Base-by-base conservation (phyloP, 768 basidiomycete species). In the Boletus subparvulus region DNA sequence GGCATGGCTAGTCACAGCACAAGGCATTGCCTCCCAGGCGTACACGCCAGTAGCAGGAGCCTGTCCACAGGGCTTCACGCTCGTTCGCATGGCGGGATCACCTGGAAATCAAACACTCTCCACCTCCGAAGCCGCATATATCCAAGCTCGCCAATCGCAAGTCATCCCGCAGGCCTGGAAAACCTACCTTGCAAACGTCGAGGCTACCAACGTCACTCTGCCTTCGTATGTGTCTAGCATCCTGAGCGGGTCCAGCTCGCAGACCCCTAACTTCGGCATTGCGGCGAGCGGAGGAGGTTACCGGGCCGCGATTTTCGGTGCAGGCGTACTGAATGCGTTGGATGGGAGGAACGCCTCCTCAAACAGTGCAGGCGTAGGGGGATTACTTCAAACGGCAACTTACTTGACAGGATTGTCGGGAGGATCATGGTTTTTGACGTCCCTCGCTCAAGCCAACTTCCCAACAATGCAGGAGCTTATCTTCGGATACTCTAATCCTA, bases 231-330 rank as follows among this genome's bases (percentile, higher is more conserved):
- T 75, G 10, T 61, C 67, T 13, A 43, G 52, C 32, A 75, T 79
- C 41, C 52, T 73, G 24, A 54, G n/a, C 16, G 69, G 60, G 2
- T 49, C 58, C 10, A 61, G 58, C 28, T 28, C 55, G 1, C 48
- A 68, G 16, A 56, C 67, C 0, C 79, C 79, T 4, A 74, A 61
- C 19, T 62, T 83, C 7, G 81, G 76, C 0, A 79, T 84, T 50
- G 83, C 84, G 0, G 67, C 77, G 24, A 81, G 79, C 28, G 85
- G 85, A 14, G 85, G 85, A 9, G 80, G 83, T 0, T 78, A 81
- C 47, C 70, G 85, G 14, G 85, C 85, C 0, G 80, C 82, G 5
- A 72, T 82, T 8, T 80, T 78, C 49, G 79, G 78, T 41, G 84
- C 80, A 4, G 84, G 82, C 1, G 74, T 83, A 19, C 60, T 80